phyloP scores from a whole-genome alignment of 2,329 filamentous ascomycete species.

The Exophiala mesophila region DNA sequence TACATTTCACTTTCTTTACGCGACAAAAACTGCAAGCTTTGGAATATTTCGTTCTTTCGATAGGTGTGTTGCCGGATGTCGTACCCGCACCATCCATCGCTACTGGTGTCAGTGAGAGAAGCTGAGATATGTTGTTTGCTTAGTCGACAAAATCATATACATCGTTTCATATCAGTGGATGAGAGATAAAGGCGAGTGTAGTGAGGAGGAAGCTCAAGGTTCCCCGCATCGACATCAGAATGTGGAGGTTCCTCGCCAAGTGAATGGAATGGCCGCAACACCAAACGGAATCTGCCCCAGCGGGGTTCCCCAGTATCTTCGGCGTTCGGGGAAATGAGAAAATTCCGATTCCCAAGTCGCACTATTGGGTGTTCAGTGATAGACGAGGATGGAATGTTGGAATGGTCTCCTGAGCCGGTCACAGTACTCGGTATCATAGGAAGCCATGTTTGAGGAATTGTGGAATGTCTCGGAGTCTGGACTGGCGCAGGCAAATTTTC shows the following conservation, averaged over 20 bases:
- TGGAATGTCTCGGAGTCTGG: neutral
- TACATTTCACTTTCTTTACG: slow-evolving; percentile 5
- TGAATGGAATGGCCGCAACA: too few species aligned
- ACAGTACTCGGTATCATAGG: neutral
- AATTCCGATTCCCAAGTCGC: neutral
- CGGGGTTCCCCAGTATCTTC: neutral
- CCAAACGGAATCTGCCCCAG: too few species aligned
- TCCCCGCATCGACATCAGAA: too few species aligned
- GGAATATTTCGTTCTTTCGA: slow-evolving; percentile 1
- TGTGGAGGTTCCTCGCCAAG: too few species aligned
- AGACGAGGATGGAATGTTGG: neutral
- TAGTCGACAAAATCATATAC: too few species aligned
- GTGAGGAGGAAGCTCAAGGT: too few species aligned
- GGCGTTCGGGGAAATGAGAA: neutral
- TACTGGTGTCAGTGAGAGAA: too few species aligned
- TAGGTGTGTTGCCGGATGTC: neutral
- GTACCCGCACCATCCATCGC: too few species aligned
- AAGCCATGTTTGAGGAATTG: neutral
- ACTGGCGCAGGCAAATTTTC: neutral
- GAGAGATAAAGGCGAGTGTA: too few species aligned
- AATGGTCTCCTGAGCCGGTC: too few species aligned
- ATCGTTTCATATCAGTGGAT: too few species aligned
- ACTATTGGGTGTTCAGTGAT: neutral
- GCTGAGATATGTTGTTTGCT: too few species aligned
- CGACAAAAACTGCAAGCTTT: slow-evolving; percentile 4